A percentile compares a stretch with the other conserved stretches of the same genome.
phyloP scores from a whole-genome alignment of 805 yeast species.

The Myxozyma melibiosi region DNA sequence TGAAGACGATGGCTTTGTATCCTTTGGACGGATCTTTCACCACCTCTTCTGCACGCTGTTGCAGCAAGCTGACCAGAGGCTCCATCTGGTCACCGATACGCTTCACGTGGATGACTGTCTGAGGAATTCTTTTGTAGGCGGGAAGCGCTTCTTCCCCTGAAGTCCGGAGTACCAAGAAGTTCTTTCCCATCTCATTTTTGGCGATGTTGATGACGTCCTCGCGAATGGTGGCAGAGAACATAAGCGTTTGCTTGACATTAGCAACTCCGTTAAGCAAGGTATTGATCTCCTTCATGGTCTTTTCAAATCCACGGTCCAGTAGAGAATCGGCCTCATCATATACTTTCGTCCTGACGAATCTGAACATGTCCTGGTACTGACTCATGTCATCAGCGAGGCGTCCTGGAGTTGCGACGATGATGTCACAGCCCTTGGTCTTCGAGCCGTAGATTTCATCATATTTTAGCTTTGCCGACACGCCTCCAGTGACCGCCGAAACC shows the following conservation, averaged over 20 bases:
- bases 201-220: constrained; percentile 69
- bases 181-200: constrained; percentile 49
- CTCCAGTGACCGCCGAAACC: too few species aligned
- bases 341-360: constrained; percentile 61
- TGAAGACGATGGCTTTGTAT: constrained; percentile 80
- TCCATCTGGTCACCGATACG: constrained; percentile 42
- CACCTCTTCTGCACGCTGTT: constrained; percentile 60
- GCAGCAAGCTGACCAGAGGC: constrained; percentile 69
- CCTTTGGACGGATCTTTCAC: constrained; percentile 34
- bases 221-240: constrained; percentile 89
- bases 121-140: constrained; percentile 68
- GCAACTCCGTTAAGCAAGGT: constrained; percentile 47
- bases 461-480: too few species aligned
- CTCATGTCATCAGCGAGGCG: constrained; percentile 77
- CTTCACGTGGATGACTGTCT: constrained; percentile 39
- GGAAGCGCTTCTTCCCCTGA: constrained; percentile 64
- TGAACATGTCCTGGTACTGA: constrained; percentile 42
- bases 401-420: constrained; percentile 96
- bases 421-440: constrained; percentile 82
- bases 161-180: constrained; percentile 64
- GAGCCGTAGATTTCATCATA: too few species aligned
- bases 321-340: constrained; percentile 92
- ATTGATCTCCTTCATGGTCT: constrained; percentile 62
- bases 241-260: constrained; percentile 56
- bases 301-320: constrained; percentile 77